phyloP scores from a whole-genome alignment of 2,329 filamentous ascomycete species.

The Dactylellina cionopaga region DNA sequence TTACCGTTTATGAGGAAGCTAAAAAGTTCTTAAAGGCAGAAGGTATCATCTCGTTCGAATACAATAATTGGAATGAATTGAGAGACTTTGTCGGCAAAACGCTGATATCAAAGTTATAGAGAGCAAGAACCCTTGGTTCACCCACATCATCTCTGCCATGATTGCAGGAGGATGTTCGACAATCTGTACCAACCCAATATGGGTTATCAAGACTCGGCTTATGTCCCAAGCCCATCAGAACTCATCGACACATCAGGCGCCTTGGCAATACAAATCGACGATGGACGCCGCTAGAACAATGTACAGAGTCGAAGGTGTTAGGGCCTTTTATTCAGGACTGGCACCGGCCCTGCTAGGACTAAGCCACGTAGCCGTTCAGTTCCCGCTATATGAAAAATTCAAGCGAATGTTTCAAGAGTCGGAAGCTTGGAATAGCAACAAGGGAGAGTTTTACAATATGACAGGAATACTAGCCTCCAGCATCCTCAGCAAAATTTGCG shows the following conservation, averaged over 20 bases:
- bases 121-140: constrained; percentile 54
- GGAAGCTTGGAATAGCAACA: constrained; percentile 68
- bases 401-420: constrained; percentile 93
- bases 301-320: constrained; percentile 87
- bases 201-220: constrained; percentile 97
- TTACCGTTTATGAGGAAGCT: constrained; percentile 92
- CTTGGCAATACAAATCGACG: constrained; percentile 91
- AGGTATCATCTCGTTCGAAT: constrained; percentile 10
- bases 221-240: constrained; percentile 85
- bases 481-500: constrained; percentile 91
- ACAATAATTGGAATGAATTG: background rate
- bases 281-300: constrained; percentile 94
- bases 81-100: background rate
- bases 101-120: constrained; percentile 24
- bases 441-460: constrained; percentile 72
- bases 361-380: constrained; percentile 95
- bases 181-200: constrained; percentile 94
- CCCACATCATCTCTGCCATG: constrained; percentile 73
- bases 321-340: constrained; percentile 93
- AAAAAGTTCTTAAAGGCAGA: constrained; percentile 71
- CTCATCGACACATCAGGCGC: constrained; percentile 65
- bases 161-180: constrained; percentile 92
- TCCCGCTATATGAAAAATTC: constrained; percentile 93
- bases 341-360: constrained; percentile 90
- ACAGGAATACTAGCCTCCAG: constrained; percentile 86